Evolutionary conservation across 331 rosid genomes (phyloP).

Genomic region (Malus hybrid): DNA sequence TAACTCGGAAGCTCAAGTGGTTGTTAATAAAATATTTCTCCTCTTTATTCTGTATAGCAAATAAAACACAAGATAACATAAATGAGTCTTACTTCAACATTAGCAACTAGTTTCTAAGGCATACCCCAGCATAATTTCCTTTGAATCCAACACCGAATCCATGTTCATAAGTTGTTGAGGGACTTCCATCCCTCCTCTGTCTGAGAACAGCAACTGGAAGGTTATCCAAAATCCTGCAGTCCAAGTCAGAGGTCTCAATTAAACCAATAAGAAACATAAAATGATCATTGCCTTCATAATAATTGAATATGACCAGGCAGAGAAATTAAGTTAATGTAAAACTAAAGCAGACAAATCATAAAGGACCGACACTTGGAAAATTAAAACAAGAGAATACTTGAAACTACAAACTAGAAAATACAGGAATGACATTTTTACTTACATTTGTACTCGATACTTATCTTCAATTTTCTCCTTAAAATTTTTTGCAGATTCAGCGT

Average conservation of each 20-base stretch:
- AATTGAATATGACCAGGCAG: neutral
- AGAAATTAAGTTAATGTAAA: neutral
- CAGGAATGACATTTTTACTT: conserved; percentile 21
- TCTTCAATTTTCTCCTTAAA: conserved; percentile 95
- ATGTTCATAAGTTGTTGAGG: conserved; percentile 87
- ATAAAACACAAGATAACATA: conserved; percentile 9
- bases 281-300: neutral
- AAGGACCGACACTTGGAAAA: neutral
- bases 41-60: conserved; percentile 74
- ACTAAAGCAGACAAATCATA: neutral
- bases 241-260: conserved; percentile 19
- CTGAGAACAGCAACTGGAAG: conserved; percentile 98
- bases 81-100: conserved; percentile 2
- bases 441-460: conserved; percentile 93
- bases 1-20: conserved; percentile 97
- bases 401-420: conserved; percentile 8
- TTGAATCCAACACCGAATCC: conserved; percentile 96
- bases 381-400: conserved; percentile 1
- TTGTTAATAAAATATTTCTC: conserved; percentile 91
- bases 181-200: conserved; percentile 87
- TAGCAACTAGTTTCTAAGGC: conserved; percentile 20
- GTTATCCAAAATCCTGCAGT: conserved; percentile 90
- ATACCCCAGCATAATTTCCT: conserved; percentile 97
- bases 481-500: conserved; percentile 73
- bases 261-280: conserved; percentile 3